Conservation (phyloP, 805 yeast genomes). For the Ogataea kodamae region DNA sequence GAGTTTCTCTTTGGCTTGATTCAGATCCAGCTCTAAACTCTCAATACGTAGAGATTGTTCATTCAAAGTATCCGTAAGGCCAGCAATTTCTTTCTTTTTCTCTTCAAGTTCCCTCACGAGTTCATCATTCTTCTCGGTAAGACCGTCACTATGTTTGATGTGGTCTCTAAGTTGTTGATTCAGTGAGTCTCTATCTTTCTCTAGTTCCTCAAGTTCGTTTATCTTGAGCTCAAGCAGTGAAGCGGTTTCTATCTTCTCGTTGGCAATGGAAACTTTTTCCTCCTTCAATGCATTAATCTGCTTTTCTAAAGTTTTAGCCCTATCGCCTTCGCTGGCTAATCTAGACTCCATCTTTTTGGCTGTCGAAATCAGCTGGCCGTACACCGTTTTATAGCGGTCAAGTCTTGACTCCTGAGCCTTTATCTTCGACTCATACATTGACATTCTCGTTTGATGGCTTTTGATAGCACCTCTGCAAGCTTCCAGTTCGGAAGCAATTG, state of each 20-base stretch:
- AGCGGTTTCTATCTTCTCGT: conserved; percentile 23
- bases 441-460: conserved; percentile 13
- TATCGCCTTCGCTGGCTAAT: conserved; percentile 7
- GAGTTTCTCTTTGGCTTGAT: conserved; percentile 13
- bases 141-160: conserved; percentile 1
- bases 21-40: conserved; percentile 13
- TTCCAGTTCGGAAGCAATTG: conserved; percentile 18
- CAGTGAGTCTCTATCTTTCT: conserved; percentile 8
- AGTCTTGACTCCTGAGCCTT: conserved; percentile 19
- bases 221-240: conserved; percentile 21
- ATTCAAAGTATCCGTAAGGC: conserved; percentile 11
- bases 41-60: conserved; percentile 13
- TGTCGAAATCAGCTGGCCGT: conserved; percentile 18
- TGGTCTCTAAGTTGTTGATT: conserved; percentile 9
- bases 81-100: conserved; percentile 5
- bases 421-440: conserved; percentile 10
- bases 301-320: conserved; percentile 12
- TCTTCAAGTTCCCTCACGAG: conserved; percentile 20
- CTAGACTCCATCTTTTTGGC: conserved; percentile 21
- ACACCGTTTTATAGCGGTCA: conserved; percentile 17
- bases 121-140: conserved; percentile 12
- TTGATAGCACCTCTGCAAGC: conserved; percentile 15
- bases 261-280: conserved; percentile 15
- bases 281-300: conserved; percentile 27
- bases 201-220: conserved; percentile 19